Percentiles rank a stretch among this genome's conserved stretches.
phyloP scores from a whole-genome alignment of 2,329 filamentous ascomycete species.

The Cladophialophora carrionii region DNA sequence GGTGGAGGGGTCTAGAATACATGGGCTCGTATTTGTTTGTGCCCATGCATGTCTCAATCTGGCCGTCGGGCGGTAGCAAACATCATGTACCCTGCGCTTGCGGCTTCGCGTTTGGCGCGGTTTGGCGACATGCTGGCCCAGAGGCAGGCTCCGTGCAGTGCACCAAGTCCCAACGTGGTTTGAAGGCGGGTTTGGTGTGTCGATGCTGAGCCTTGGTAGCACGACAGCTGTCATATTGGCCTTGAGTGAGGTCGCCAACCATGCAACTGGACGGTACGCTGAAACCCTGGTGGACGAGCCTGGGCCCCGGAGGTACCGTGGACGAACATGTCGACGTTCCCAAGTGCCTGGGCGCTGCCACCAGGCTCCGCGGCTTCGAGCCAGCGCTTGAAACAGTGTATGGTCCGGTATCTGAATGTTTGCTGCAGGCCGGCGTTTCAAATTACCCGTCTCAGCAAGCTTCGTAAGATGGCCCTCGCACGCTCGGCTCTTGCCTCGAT shows the following conservation, averaged over 20 bases:
- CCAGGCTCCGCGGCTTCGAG: constrained; percentile 2
- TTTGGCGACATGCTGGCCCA: constrained; percentile 7
- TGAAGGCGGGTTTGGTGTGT: background rate
- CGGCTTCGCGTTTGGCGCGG: constrained; percentile 17
- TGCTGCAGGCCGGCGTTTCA: constrained; percentile 30
- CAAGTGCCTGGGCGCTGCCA: constrained; percentile 3
- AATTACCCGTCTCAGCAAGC: constrained; percentile 21
- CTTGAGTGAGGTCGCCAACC: constrained; percentile 22
- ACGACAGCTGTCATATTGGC: constrained; percentile 38
- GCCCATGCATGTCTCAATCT: constrained; percentile 23
- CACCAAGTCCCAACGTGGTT: constrained; percentile 3
- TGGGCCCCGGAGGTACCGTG: constrained; percentile 14
- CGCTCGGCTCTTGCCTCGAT: constrained; percentile 4
- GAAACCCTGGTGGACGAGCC: constrained; percentile 5
- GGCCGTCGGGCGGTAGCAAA: constrained; percentile 26
- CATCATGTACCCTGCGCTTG: constrained; percentile 17
- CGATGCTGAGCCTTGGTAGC: constrained; percentile 19
- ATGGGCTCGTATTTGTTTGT: constrained; percentile 28
- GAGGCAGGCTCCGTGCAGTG: background rate
- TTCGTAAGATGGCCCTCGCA: constrained; percentile 12
- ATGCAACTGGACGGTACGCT: constrained; percentile 6
- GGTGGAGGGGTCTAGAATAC: background rate
- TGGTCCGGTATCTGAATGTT: constrained; percentile 16
- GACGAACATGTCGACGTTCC: constrained; percentile 17
- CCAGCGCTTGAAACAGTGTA: constrained; percentile 25